Evolutionary conservation across 139 green algal species (phyloP).

Genomic region (Auxenochlorella pyrenoidosa): DNA sequence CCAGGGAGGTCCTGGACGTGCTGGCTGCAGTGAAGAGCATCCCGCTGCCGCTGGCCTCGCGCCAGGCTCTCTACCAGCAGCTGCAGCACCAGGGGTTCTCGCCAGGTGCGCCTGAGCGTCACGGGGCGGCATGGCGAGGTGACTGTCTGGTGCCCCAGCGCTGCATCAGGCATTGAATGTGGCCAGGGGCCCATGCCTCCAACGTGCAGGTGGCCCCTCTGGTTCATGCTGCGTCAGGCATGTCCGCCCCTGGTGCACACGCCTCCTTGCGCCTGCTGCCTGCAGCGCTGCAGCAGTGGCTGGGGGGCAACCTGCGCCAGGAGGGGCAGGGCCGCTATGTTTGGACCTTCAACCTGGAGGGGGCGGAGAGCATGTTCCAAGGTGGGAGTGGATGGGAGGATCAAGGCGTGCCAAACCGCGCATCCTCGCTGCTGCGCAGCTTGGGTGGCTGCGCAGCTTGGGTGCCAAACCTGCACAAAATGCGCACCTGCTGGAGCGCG

Average conservation of each 20-base stretch:
- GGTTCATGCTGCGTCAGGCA: no score
- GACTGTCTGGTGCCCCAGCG: no score
- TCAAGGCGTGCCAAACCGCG: no score
- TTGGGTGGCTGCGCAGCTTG: no score
- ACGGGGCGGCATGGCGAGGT: neutral
- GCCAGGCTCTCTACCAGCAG: constrained; percentile 59
- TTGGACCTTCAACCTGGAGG: constrained; percentile 64
- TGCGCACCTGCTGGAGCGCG: no score
- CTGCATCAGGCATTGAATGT: no score
- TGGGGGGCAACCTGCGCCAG: constrained; percentile 76
- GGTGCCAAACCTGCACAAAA: no score
- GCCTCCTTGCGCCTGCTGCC: neutral
- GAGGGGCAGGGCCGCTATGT: constrained; percentile 16
- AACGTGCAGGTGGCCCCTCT: no score
- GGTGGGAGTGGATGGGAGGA: no score
- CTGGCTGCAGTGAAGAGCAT: constrained; percentile 52
- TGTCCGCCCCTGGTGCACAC: neutral
- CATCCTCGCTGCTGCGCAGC: no score
- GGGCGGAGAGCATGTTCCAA: constrained; percentile 72
- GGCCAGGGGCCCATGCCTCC: no score
- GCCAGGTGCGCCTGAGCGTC: neutral
- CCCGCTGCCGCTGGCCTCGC: constrained; percentile 62
- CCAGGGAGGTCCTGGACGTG: constrained; percentile 47
- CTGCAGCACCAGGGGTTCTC: constrained; percentile 34
- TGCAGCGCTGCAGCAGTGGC: constrained; percentile 77